Base-by-base conservation (phyloP, 1,139 yeast species). In the Hemisphaericaspora subhashii region DNA sequence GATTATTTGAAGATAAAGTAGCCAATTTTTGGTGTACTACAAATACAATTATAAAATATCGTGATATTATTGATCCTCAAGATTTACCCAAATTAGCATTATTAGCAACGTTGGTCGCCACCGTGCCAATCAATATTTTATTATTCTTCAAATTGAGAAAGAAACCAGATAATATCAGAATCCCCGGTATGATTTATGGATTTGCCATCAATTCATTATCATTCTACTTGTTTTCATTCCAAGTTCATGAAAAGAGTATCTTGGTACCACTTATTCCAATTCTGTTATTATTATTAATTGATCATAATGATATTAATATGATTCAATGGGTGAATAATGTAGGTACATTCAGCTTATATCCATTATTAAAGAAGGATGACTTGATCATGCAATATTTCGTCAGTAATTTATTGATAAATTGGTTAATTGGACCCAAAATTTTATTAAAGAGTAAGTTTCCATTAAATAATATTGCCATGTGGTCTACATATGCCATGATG, bases 1-100 rank as follows among this genome's bases (percentile, higher is more conserved):
- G 98, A 0, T 72, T 94, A n/a, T 92, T 94, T 72, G 98, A 92
- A 60, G 98, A 92, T 58, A 92, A 92, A 60, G 98, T 94, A 11
- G 97, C 96, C 36, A 92, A 90, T 56, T 83, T 92, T 53, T 92
- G 99, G 99, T 90, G 98, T 60, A 83, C 95, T 8, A 68, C 89
- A 2, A 92, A 92, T 59, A 70, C 86, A 0, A 49, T 88, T 10
- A 59, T 90, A 55, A 92, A 92, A 57, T 83, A 88, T 53, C 81
- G 78, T 47, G 55, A 64, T 3, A 43, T 73, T 0, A 83, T 86
- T 50, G 62, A 79, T 2, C 67, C 72, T n/a, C 62, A 68, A 3
- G 77, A 85, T 53, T 68, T 92, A 30, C 85, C 87, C 39, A 58
- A 68, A 33, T 50, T 82, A 15, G 82, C 97, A 3, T 62, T 90